A percentile compares a stretch with the other conserved stretches of the same genome.
Conservation (phyloP, 805 yeast species). For the Kodamaea laetipori region DNA sequence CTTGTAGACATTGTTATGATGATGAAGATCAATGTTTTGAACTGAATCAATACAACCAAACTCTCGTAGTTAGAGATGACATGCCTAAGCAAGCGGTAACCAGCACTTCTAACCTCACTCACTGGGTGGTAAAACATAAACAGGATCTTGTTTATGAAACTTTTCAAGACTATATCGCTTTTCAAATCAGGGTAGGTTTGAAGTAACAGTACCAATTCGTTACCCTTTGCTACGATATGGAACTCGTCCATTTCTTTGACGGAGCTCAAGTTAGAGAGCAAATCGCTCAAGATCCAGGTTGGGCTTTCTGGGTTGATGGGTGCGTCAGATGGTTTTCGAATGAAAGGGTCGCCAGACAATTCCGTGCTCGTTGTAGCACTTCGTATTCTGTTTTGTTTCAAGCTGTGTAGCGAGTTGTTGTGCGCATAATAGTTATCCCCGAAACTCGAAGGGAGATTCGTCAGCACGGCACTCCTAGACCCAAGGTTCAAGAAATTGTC, state of each 20-base stretch:
- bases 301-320: conserved; percentile 16
- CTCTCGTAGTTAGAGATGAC: conserved; percentile 58
- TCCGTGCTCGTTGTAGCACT: conserved; percentile 13
- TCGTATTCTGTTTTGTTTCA: conserved; percentile 6
- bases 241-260: conserved; percentile 52
- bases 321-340: background rate
- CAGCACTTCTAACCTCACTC: conserved; percentile 69
- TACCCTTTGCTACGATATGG: conserved; percentile 58
- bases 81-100: conserved; percentile 72
- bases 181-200: conserved; percentile 60
- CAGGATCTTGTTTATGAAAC: conserved; percentile 60
- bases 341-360: conserved; percentile 1
- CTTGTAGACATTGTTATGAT: conserved; percentile 66
- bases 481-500: too few species aligned
- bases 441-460: too few species aligned
- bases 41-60: conserved; percentile 51
- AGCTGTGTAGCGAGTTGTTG: background rate
- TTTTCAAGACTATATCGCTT: conserved; percentile 61
- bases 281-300: conserved; percentile 65
- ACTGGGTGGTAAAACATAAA: conserved; percentile 58
- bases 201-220: conserved; percentile 61
- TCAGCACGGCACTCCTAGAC: too few species aligned
- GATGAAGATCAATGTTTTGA: conserved; percentile 63
- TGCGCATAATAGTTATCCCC: background rate
- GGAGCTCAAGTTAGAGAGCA: conserved; percentile 56